Conservation (phyloP, 1,284 basidiomycete species). For the Athelia sp. region DNA sequence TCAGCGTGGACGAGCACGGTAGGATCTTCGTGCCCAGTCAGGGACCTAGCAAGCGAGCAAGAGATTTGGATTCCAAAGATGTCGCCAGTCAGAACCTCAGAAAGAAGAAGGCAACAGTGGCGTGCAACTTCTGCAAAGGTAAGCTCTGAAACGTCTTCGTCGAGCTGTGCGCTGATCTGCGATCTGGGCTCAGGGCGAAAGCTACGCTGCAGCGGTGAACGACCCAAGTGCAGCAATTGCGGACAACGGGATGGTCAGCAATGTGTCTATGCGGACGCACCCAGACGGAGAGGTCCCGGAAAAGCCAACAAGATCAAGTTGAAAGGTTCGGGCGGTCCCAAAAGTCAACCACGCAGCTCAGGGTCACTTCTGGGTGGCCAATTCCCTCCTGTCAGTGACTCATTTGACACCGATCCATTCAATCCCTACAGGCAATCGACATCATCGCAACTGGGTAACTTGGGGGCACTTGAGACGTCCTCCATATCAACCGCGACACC, state of each 20-base stretch:
- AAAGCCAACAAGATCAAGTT: constrained; percentile 32
- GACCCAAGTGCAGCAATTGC: constrained; percentile 60
- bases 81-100: background rate
- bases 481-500: no score
- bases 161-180: constrained; percentile 9
- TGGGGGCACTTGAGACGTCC: no score
- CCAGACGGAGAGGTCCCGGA: constrained; percentile 65
- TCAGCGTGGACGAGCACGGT: background rate
- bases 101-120: constrained; percentile 29
- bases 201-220: constrained; percentile 61
- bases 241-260: constrained; percentile 31
- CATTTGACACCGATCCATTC: no score
- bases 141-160: constrained; percentile 5
- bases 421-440: no score
- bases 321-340: no score
- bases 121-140: constrained; percentile 58
- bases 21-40: background rate
- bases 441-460: no score
- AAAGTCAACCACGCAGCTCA: no score
- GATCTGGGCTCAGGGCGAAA: constrained; percentile 50
- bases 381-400: no score
- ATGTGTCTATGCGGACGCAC: constrained; percentile 51
- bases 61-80: background rate
- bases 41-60: background rate
- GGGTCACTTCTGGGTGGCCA: no score